Evolutionary conservation across 1,139 yeast species (phyloP).

Genomic region (Scheffersomyces segobiensis): DNA sequence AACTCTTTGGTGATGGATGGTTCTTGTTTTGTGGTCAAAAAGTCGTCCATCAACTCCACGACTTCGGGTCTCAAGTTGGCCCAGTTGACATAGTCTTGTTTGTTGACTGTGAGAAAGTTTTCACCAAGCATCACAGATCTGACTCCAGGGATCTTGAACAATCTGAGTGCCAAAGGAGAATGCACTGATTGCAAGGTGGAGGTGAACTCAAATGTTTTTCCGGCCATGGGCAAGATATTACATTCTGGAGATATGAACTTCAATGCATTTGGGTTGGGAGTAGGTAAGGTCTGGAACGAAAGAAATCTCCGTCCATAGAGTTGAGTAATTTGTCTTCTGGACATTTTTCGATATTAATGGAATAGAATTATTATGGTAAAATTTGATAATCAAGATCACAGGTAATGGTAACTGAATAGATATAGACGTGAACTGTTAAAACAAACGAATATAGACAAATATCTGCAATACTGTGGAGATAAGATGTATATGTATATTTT

Average conservation of each 20-base stretch:
- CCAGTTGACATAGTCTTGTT: slow-evolving; percentile 50
- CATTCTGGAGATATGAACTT: slow-evolving; percentile 62
- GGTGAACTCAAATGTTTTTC: slow-evolving; percentile 62
- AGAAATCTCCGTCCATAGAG: slow-evolving; percentile 20
- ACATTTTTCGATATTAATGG: background rate
- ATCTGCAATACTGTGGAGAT: background rate
- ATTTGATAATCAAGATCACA: background rate
- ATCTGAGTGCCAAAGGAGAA: slow-evolving; percentile 79
- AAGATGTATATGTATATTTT: too few relatives aligned
- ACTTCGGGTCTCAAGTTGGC: slow-evolving; percentile 48
- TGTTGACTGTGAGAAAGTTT: slow-evolving; percentile 49
- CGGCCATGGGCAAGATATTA: slow-evolving; percentile 63
- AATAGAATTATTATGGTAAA: background rate
- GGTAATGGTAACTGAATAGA: background rate
- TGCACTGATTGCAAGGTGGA: slow-evolving; percentile 69
- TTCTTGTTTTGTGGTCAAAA: slow-evolving; percentile 35
- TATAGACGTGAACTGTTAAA: background rate
- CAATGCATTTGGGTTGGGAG: slow-evolving; percentile 92
- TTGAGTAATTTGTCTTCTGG: background rate
- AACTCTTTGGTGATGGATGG: slow-evolving; percentile 57
- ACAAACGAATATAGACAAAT: background rate
- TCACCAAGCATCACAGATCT: slow-evolving; percentile 83
- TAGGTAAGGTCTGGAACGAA: slow-evolving; percentile 49
- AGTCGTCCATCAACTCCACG: slow-evolving; percentile 38
- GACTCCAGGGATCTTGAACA: slow-evolving; percentile 85